Percentiles rank a stretch among this genome's conserved stretches.
phyloP scores from a whole-genome alignment of 2,329 filamentous ascomycete species.

The Diaporthe aspalathi region DNA sequence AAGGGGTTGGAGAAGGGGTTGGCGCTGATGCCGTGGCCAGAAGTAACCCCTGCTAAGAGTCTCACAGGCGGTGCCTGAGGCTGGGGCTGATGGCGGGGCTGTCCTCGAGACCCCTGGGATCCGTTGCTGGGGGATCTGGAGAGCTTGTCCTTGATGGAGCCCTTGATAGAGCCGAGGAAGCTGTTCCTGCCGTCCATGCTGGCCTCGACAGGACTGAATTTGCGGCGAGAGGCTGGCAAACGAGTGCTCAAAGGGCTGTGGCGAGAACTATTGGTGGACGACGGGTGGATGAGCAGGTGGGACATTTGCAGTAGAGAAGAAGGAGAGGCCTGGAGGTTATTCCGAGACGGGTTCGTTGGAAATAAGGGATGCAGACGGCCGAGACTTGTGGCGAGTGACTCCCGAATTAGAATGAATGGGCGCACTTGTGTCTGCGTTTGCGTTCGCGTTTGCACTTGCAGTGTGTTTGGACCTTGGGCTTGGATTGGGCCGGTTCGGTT shows the following conservation, averaged over 20 bases:
- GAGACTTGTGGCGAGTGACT: neutral
- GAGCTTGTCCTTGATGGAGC: constrained; percentile 50
- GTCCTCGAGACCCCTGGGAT: constrained; percentile 29
- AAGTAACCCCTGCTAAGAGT: constrained; percentile 31
- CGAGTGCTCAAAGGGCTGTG: neutral
- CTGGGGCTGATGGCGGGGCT: constrained; percentile 41
- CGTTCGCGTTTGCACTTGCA: neutral
- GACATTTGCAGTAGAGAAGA: constrained; percentile 27
- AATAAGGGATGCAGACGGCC: constrained; percentile 1
- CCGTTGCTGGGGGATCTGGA: constrained; percentile 44
- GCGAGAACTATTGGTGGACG: constrained; percentile 32
- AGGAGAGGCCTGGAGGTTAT: neutral
- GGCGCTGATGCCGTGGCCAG: constrained; percentile 36
- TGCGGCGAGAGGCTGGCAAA: neutral
- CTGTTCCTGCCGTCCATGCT: constrained; percentile 34
- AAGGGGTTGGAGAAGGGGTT: constrained; percentile 42
- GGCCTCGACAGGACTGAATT: constrained; percentile 12
- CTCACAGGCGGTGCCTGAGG: constrained; percentile 28
- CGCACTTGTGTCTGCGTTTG: neutral
- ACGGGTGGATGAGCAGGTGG: constrained; percentile 32
- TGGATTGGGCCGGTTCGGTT: constrained; percentile 11
- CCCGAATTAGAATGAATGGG: constrained; percentile 9
- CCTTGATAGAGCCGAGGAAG: constrained; percentile 47
- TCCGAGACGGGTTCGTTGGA: neutral
- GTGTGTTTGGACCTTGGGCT: neutral